Evolutionary conservation across 306 rosid species (phyloP).

Genomic region (Pterocarpus santalinus): DNA sequence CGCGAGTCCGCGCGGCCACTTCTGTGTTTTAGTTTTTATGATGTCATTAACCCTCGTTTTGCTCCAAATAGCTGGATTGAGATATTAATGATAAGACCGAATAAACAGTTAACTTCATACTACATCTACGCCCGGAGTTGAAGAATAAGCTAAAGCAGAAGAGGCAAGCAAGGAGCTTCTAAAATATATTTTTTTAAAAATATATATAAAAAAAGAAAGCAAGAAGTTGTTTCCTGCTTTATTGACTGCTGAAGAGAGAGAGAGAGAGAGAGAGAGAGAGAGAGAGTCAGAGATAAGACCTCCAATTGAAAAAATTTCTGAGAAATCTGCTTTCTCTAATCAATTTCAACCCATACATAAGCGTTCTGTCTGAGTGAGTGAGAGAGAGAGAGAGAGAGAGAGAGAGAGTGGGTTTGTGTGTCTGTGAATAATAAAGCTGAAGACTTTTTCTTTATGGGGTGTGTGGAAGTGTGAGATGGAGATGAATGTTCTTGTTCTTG

Average conservation of each 20-base stretch:
- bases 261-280: constrained; percentile 31
- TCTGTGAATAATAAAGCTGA: constrained; percentile 41
- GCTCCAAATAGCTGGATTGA: constrained; percentile 53
- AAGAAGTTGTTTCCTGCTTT: constrained; percentile 29
- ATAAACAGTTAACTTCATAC: background rate
- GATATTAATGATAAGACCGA: constrained; percentile 48
- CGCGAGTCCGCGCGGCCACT: too few species aligned
- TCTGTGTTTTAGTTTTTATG: background rate
- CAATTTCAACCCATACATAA: constrained; percentile 46
- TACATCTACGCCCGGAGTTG: background rate
- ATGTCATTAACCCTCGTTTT: constrained; percentile 9
- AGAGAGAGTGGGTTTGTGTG: background rate
- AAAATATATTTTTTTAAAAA: too few species aligned
- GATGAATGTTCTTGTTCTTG: constrained; percentile 35
- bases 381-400: background rate
- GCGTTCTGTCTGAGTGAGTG: background rate
- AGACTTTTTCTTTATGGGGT: background rate
- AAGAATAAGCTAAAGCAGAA: constrained; percentile 39
- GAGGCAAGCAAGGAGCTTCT: background rate
- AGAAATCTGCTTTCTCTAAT: constrained; percentile 42
- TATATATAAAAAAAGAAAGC: background rate
- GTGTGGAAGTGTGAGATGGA: constrained; percentile 18
- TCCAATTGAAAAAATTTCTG: constrained; percentile 29
- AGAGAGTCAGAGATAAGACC: constrained; percentile 43
- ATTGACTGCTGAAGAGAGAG: constrained; percentile 48